phyloP scores from a whole-genome alignment of 164 flowering plant genomes.

The Chloranthus sessilifolius region DNA sequence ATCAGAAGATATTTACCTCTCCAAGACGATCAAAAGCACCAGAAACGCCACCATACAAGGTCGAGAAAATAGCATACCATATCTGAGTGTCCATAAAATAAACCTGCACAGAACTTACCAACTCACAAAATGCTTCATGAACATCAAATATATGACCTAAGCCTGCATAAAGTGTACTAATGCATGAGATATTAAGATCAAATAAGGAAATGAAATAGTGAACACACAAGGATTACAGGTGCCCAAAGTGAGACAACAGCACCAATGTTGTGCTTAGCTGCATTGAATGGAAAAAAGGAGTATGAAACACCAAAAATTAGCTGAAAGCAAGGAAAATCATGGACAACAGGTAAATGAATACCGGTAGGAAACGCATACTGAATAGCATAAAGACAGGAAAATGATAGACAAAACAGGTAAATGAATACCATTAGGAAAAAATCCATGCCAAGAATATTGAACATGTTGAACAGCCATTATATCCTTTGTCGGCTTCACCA shows the following conservation, averaged over 20 bases:
- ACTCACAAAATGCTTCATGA: too few species aligned
- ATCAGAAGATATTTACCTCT: slow-evolving; percentile 48
- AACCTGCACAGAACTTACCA: slow-evolving; percentile 46
- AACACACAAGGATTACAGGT: slow-evolving; percentile 71
- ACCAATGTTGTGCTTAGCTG: slow-evolving; percentile 76
- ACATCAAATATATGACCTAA: too few species aligned
- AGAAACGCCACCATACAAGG: slow-evolving; percentile 78
- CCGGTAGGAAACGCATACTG: slow-evolving; percentile 91
- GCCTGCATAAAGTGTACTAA: too few species aligned
- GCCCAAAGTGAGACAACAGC: slow-evolving; percentile 85
- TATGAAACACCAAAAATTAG: neutral
- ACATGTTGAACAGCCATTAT: slow-evolving; percentile 63
- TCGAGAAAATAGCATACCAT: slow-evolving; percentile 90
- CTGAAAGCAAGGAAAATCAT: neutral
- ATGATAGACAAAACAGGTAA: neutral
- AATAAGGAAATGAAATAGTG: slow-evolving; percentile 3
- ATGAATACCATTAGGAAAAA: slow-evolving; percentile 74
- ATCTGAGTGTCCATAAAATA: slow-evolving; percentile 98
- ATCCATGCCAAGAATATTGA: slow-evolving; percentile 86
- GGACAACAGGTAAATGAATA: slow-evolving; percentile 19
- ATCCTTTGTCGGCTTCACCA: slow-evolving; percentile 81
- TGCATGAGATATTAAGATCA: slow-evolving; percentile 10
- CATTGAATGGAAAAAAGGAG: slow-evolving; percentile 20
- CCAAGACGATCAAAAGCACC: slow-evolving; percentile 96
- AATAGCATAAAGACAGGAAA: neutral